phyloP scores from a whole-genome alignment of 2,329 filamentous ascomycete species.

The Paracoccidioides brasiliensis region DNA sequence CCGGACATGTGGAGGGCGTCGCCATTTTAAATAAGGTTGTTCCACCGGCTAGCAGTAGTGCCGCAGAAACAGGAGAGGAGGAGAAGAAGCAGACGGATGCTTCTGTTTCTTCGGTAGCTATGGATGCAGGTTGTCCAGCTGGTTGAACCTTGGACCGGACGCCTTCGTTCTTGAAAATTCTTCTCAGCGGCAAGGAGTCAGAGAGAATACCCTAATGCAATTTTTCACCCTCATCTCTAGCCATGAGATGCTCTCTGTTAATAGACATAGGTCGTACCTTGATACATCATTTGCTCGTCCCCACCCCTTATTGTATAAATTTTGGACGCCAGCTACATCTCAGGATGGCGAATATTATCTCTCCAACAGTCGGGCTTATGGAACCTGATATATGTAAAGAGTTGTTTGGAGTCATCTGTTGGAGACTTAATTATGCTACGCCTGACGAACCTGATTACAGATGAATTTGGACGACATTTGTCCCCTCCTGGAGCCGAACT shows the following conservation, averaged over 20 bases:
- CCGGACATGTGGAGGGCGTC: conserved; percentile 53
- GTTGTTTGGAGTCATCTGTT: too few relatives aligned
- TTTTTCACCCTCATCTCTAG: not conserved
- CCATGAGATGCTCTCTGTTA: not conserved
- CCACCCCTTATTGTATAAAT: too few relatives aligned
- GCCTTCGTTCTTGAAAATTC: not conserved
- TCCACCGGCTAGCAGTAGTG: not conserved
- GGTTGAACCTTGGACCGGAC: not conserved
- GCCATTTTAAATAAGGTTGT: conserved; percentile 40
- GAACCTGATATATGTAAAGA: too few relatives aligned
- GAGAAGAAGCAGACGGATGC: not conserved
- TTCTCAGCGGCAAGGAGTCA: not conserved
- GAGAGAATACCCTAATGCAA: not conserved
- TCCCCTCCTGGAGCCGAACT: too few relatives aligned
- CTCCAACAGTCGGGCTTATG: too few relatives aligned
- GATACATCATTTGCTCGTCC: too few relatives aligned
- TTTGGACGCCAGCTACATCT: too few relatives aligned
- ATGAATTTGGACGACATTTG: too few relatives aligned
- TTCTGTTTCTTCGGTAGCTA: not conserved
- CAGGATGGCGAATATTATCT: too few relatives aligned
- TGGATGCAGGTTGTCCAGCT: not conserved
- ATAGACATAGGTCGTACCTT: not conserved
- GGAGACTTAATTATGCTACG: too few relatives aligned
- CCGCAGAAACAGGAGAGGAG: not conserved
- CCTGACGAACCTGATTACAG: too few relatives aligned